A percentile compares a stretch with the other conserved stretches of the same genome.
These are phyloP conservation scores for Thelonectria rubi DNA, from an alignment of 2,329 filamentous ascomycete species.

Conservation along the genomic window DNA sequence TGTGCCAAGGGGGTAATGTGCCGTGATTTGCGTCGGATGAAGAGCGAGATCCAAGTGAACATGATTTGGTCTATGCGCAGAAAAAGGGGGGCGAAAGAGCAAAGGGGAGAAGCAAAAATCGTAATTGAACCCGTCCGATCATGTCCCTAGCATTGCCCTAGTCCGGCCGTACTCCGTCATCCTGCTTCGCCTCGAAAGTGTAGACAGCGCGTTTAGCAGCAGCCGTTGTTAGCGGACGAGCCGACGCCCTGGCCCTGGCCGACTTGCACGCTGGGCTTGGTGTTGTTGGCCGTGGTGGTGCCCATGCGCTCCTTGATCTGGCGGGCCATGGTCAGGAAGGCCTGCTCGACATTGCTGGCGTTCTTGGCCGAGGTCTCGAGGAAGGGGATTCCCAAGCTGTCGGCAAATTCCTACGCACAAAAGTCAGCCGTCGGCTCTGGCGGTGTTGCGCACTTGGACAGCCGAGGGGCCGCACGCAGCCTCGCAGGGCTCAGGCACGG, in stretches of 20 bases:
- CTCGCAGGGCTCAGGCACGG: slow-evolving; percentile 20
- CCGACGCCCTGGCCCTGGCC: slow-evolving; percentile 94
- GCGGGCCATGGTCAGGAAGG: slow-evolving; percentile 99
- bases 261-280: slow-evolving; percentile 97
- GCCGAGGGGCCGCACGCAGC: slow-evolving; percentile 26
- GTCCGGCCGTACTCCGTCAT: slow-evolving; percentile 41
- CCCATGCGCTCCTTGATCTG: slow-evolving; percentile 99
- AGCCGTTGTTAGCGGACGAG: slow-evolving; percentile 83
- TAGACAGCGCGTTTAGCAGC: slow-evolving; percentile 73
- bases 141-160: slow-evolving; percentile 43
- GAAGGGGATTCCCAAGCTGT: slow-evolving; percentile 98
- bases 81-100: slow-evolving; percentile 39
- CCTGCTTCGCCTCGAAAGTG: slow-evolving; percentile 40
- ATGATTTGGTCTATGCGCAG: slow-evolving; percentile 51
- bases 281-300: slow-evolving; percentile 93
- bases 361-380: slow-evolving; percentile 99
- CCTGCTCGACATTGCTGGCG: slow-evolving; percentile 98
- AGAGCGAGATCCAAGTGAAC: slow-evolving; percentile 46
- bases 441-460: slow-evolving; percentile 1
- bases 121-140: slow-evolving; percentile 45
- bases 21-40: slow-evolving; percentile 31
- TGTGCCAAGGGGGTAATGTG: slow-evolving; percentile 26
- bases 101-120: slow-evolving; percentile 41
- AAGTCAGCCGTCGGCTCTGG: slow-evolving; percentile 23
- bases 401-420: slow-evolving; percentile 85